phyloP scores from a whole-genome alignment of 2,329 filamentous ascomycete species.

The Aquanectria penicillioides region DNA sequence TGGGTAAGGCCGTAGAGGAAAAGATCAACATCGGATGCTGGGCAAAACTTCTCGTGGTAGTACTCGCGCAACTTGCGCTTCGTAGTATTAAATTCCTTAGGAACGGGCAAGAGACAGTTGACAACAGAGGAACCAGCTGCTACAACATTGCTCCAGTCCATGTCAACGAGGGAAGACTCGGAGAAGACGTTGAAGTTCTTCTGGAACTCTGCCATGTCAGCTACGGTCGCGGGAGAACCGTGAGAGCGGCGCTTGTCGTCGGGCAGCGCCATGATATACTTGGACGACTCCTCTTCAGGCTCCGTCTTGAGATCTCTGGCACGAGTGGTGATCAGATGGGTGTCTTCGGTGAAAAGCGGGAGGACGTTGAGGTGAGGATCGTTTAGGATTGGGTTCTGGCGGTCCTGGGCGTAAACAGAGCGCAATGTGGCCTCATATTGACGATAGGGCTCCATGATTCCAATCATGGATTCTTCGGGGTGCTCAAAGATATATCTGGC shows the following conservation, averaged over 20 bases:
- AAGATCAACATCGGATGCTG: slow-evolving; percentile 86
- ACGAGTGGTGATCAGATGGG: slow-evolving; percentile 67
- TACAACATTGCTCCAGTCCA: slow-evolving; percentile 86
- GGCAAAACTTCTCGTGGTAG: slow-evolving; percentile 83
- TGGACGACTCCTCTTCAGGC: slow-evolving; percentile 67
- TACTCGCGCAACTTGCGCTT: slow-evolving; percentile 75
- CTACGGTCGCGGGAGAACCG: slow-evolving; percentile 74
- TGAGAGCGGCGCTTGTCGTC: slow-evolving; percentile 68
- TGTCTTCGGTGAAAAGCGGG: slow-evolving; percentile 70
- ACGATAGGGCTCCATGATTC: slow-evolving; percentile 74
- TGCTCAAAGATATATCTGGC: slow-evolving; percentile 65
- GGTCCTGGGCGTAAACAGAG: slow-evolving; percentile 75
- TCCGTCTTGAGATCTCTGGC: slow-evolving; percentile 69
- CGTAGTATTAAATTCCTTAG: slow-evolving; percentile 66
- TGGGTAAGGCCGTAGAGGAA: slow-evolving; percentile 85
- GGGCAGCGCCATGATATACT: slow-evolving; percentile 76
- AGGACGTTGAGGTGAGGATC: slow-evolving; percentile 71
- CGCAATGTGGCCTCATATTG: slow-evolving; percentile 74
- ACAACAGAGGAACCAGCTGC: slow-evolving; percentile 84
- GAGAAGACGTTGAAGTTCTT: slow-evolving; percentile 85
- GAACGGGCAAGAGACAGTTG: slow-evolving; percentile 79
- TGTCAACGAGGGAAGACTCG: slow-evolving; percentile 77
- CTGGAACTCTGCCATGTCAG: slow-evolving; percentile 75
- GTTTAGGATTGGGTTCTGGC: slow-evolving; percentile 64
- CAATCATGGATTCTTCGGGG: slow-evolving; percentile 60